A percentile compares a stretch with the other conserved stretches of the same genome.
These are phyloP conservation scores for Crataegus laevigata DNA, from an alignment of 306 rosid genomes.

Conservation along the genomic window DNA sequence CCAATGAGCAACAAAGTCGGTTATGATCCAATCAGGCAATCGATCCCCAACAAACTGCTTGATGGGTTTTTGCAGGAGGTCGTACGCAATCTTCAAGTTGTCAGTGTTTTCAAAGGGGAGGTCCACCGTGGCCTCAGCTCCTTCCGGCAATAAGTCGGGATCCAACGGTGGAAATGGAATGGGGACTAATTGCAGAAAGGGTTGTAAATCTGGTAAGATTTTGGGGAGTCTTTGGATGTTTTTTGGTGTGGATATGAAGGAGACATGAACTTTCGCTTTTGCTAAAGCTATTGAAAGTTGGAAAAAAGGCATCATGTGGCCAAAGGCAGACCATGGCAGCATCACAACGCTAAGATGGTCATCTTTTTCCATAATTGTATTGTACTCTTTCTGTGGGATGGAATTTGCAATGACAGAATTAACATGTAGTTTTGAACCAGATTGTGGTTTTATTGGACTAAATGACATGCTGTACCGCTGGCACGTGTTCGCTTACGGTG, in stretches of 20 bases:
- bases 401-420: not conserved
- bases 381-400: not conserved
- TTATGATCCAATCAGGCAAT: conserved; percentile 11
- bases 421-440: no score
- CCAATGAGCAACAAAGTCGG: not conserved
- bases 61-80: not conserved
- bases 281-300: conserved; percentile 17
- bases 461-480: no score
- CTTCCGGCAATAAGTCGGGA: conserved; percentile 1
- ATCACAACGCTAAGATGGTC: conserved; percentile 1
- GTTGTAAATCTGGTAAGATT: not conserved
- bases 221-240: conserved; percentile 13
- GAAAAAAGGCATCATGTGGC: conserved; percentile 5
- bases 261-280: conserved; percentile 7
- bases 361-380: not conserved
- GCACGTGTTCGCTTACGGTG: no score
- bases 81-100: not conserved
- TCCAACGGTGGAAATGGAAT: conserved; percentile 8
- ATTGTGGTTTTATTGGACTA: no score
- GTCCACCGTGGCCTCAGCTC: conserved; percentile 13
- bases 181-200: not conserved
- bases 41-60: conserved; percentile 1
- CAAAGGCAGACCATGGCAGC: conserved; percentile 26
- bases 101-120: conserved; percentile 3
- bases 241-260: conserved; percentile 16